Percentiles rank a stretch among this genome's conserved stretches.
Conservation (phyloP, 2,329 filamentous ascomycete genomes). For the Sphaerulina vaccinii region DNA sequence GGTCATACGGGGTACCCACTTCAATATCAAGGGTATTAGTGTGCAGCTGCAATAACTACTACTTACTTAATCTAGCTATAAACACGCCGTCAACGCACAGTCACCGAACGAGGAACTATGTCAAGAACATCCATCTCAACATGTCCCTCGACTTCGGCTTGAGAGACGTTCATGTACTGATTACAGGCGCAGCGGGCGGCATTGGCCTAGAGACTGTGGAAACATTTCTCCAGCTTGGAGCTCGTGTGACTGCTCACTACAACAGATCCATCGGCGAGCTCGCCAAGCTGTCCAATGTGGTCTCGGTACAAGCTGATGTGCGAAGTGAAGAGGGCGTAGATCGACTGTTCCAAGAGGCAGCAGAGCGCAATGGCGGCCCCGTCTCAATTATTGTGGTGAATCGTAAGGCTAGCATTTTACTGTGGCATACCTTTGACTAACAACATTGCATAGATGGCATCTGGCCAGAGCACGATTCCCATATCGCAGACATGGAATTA, state of each 20-base stretch:
- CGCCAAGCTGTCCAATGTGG: conserved; percentile 25
- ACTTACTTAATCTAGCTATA: too few species aligned
- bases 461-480: conserved; percentile 13
- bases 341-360: conserved; percentile 33
- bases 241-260: conserved; percentile 45
- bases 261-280: conserved; percentile 38
- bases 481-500: conserved; percentile 32
- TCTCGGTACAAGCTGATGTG: conserved; percentile 36
- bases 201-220: conserved; percentile 39
- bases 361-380: conserved; percentile 35
- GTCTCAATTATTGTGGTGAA: conserved; percentile 45
- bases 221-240: conserved; percentile 37
- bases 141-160: conserved; percentile 37
- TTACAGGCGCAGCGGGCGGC: conserved; percentile 36
- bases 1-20: too few species aligned
- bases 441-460: background rate
- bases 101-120: too few species aligned
- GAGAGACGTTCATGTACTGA: conserved; percentile 35
- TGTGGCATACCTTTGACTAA: background rate
- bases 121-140: too few species aligned
- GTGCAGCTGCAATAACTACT: too few species aligned
- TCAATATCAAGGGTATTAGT: too few species aligned
- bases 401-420: conserved; percentile 22
- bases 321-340: conserved; percentile 36
- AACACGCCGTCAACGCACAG: too few species aligned